Base-by-base conservation (phyloP, 2,329 filamentous ascomycete species). In the Cladosporium phlei region DNA sequence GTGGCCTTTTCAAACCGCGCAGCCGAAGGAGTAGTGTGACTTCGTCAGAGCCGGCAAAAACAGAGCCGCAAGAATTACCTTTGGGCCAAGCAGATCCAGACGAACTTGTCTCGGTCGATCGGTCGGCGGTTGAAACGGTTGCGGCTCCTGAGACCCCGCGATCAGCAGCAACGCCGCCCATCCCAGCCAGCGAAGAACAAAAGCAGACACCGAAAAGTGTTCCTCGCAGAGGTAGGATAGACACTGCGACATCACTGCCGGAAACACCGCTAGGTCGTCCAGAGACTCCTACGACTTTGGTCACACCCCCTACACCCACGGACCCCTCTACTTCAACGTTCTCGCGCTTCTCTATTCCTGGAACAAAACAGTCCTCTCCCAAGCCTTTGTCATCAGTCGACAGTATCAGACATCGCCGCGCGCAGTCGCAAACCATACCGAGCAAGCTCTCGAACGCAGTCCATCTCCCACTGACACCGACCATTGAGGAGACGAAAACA, bases 381-480 rank as follows among this genome's bases (percentile, higher is more conserved):
- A 38, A 34, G 5, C 48, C 53, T 24, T 46, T 57, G 5, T 59
- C 47, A 46, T 57, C 60, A 2, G 52, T 59, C 3, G 60, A 64
- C n/a, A 62, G 59, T 44, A 60, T 62, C 19, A 47, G 59, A 37
- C 58, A 61, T 38, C 57, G 61, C 8, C 56, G 61, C 30, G 58
- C 57, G 8, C 60, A 64, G 35, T 62, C 60, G 14, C 57, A 55
- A 9, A 63, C 53, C 32, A 39, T 60, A 9, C 90, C 89, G 24
- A 96, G 89, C 75, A 96, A 94, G 69, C 76, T 96, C 28, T 95
- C 90, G 24, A 89, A 79, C 54, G 82, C 82, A 39, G 82, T 82
- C 53, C 76, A 78, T 46, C 80, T 78, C 52, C 85, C 89, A 7
- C 72, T 93, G 43, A 86, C 89, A 3, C 87, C 89, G 6, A 86